Base-by-base conservation (phyloP, 768 basidiomycete species). In the Rhodotorula babjevae region DNA sequence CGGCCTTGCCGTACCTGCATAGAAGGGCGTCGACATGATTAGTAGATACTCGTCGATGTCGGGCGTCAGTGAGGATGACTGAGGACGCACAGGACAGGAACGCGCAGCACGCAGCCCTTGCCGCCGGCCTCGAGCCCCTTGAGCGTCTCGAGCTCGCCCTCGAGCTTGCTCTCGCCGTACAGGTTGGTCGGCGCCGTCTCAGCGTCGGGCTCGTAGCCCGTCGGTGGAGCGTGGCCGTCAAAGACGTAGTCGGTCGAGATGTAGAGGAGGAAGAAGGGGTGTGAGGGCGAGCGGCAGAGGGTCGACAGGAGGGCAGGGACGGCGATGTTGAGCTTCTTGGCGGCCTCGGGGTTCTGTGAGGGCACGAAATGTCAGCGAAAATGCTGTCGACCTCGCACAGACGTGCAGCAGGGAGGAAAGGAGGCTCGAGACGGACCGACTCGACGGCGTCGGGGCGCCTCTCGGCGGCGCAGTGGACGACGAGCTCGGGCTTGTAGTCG, bases 161-260 rank as follows among this genome's bases (percentile, higher is more conserved):
- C 90, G 49, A 88, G 85, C 81, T 99, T 99, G 7, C 90, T 89
- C 76, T 85, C 82, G 2, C 92, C 95, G 79, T 99, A 99, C 25
- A 90, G 83, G 66, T 99, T 90, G 49, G 97, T 82, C 1, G 95
- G 95, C 78, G 93, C 91, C 21, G 91, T 86, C 46, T 81, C 78
- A 23, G 89, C 87, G 14, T 84, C 84, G 0, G 92, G 89, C 12
- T 86, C 84, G 82, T 99, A 99, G 12, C 78, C 47, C 0, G 49
- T 9, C 0, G 93, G 93, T 7, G 95, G 92, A 2, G 88, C 87
- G n/a, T 86, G 88, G 2, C 95, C 95, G 74, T 94, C 92, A 79
- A 98, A 98, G 25, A 99, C 93, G 82, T 97, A 97, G 81, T 99
- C 92, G 49, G 93, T 97, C 12, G 93, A 95, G 76, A 99, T 93